A percentile compares a stretch with the other conserved stretches of the same genome.
Evolutionary conservation across 1,284 basidiomycete genomes (phyloP).

Genomic region (Meripilus lineatus): DNA sequence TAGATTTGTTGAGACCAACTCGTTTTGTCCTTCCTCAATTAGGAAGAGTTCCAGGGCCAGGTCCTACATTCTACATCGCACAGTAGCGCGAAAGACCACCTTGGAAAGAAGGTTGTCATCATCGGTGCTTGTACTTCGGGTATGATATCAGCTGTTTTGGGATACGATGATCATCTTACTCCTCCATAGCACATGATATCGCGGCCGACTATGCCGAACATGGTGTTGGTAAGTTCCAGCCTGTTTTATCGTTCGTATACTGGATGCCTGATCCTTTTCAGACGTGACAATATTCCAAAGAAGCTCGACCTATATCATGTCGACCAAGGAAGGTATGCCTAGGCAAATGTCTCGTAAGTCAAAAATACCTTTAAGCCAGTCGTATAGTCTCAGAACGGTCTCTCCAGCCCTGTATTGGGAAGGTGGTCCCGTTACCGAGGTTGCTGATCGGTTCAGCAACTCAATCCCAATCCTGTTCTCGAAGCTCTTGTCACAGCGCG

Average conservation of each 20-base stretch:
- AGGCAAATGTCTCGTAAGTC: constrained; percentile 29
- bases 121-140: constrained; percentile 48
- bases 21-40: neutral
- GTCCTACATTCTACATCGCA: constrained; percentile 40
- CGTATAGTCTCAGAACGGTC: neutral
- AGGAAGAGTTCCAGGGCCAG: constrained; percentile 40
- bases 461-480: constrained; percentile 44
- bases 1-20: neutral
- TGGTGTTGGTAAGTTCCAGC: constrained; percentile 33
- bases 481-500: constrained; percentile 42
- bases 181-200: constrained; percentile 33
- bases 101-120: constrained; percentile 44
- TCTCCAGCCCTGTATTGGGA: constrained; percentile 47
- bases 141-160: constrained; percentile 13
- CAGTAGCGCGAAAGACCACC: constrained; percentile 32
- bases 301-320: constrained; percentile 59
- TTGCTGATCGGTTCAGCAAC: constrained; percentile 47
- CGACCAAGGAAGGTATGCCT: constrained; percentile 38
- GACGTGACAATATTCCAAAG: constrained; percentile 65
- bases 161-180: neutral
- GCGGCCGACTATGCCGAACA: constrained; percentile 40
- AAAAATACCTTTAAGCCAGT: neutral
- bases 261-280: constrained; percentile 13
- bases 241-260: neutral
- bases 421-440: constrained; percentile 40